These are phyloP conservation scores for Theileria orientalis DNA, from an alignment of 169 alveolate species.

Conservation along the genomic window DNA sequence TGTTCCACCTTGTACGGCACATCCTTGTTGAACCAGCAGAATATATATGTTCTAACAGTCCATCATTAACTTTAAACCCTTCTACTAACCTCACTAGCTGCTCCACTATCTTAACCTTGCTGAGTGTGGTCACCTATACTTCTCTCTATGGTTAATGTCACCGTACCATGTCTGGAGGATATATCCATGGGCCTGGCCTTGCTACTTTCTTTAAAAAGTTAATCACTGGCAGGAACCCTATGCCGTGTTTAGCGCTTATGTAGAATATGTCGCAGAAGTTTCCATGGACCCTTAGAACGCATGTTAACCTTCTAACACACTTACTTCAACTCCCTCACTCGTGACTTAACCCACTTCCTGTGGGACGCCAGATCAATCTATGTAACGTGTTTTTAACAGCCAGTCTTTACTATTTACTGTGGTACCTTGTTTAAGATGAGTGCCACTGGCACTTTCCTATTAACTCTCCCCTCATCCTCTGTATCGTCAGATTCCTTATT, in stretches of 20 bases:
- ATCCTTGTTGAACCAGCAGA: conserved; percentile 82
- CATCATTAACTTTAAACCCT: neutral
- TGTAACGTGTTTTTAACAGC: neutral
- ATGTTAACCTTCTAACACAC: neutral
- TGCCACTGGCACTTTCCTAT: conserved; percentile 60
- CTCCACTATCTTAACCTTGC: conserved; percentile 76
- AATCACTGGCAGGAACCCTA: conserved; percentile 72
- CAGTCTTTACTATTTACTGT: neutral
- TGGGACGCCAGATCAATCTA: conserved; percentile 65
- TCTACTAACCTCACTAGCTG: conserved; percentile 53
- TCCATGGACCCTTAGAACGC: conserved; percentile 73
- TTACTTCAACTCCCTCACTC: conserved; percentile 63
- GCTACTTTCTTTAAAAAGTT: conserved; percentile 66
- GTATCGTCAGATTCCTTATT: too few relatives aligned
- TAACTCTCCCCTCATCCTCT: neutral
- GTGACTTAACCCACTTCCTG: conserved; percentile 74
- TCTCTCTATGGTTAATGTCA: neutral
- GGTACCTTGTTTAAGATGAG: conserved; percentile 71
- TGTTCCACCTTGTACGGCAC: conserved; percentile 76
- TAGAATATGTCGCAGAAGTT: conserved; percentile 73
- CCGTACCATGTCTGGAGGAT: conserved; percentile 74
- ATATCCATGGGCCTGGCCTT: conserved; percentile 77
- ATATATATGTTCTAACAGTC: conserved; percentile 71
- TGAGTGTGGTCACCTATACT: conserved; percentile 63
- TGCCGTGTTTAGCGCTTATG: conserved; percentile 77